Base-by-base conservation (phyloP, 1,139 yeast species). In the Pichia sp. region DNA sequence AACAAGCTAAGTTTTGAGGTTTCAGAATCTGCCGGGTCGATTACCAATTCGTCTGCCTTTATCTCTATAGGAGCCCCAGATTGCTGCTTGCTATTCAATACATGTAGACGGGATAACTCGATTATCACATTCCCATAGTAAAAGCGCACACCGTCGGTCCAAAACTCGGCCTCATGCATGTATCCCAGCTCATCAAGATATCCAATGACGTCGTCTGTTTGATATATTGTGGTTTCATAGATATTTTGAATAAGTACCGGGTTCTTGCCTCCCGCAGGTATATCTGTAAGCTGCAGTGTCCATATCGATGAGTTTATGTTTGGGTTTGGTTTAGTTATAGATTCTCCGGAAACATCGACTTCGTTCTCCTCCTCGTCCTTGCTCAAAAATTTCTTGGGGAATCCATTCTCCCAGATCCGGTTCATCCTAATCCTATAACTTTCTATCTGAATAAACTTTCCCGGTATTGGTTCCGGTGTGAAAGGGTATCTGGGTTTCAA, bases 251-350 rank as follows among this genome's bases (percentile, higher is more conserved):
- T 84, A 49, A 74, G 78, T 59, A 78, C 85, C 71, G 78, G 79
- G 65, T 81, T 80, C 58, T 79, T 87, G 8, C 97, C 97, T 4
- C 95, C 96, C 38, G 87, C 85, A 0, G 97, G 97, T 15, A 90
- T 85, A 70, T 90, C 97, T 8, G 84, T 75, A 26, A 87, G 76
- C 61, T 83, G 87, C 32, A 90, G 64, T 0, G 85, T 77, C 95
- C 96, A 87, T 42, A 70, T 67, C 53, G 67, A 60, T 45, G 64
- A 57, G 44, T 66, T 60, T 6, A 52, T 26, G 59, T 52, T 13
- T 45, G 52, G 15, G 45, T 42, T 8, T 49, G 45, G 49, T 55
- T 46, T 29, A 54, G 26, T 36, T 2, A 65, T 53, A 7, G 65
- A 56, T 40, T 59, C 61, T 8, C 63, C 64, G 19, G 29, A 45